Evolutionary conservation across 176 grass and related monocot species (phyloP).

Genomic region (Puccinellia tenuiflora): DNA sequence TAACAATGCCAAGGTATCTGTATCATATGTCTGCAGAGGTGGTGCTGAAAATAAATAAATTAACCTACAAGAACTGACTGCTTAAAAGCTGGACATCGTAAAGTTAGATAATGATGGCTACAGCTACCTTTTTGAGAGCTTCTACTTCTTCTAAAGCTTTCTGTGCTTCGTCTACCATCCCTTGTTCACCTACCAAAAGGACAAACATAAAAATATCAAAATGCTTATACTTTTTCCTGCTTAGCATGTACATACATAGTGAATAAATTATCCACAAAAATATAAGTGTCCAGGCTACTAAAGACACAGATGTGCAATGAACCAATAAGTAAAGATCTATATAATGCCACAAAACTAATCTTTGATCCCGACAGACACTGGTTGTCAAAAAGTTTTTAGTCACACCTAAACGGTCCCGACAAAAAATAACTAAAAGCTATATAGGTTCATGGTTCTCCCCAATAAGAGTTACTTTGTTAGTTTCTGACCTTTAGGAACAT

Average conservation of each 20-base stretch:
- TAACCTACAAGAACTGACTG: background rate
- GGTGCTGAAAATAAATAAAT: background rate
- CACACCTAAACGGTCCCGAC: background rate
- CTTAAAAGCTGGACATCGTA: constrained; percentile 19
- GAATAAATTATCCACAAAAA: background rate
- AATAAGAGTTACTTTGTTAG: background rate
- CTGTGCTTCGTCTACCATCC: constrained; percentile 92
- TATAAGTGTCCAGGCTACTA: background rate
- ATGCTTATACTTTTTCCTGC: background rate
- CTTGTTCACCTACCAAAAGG: constrained; percentile 67
- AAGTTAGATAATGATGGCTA: constrained; percentile 3
- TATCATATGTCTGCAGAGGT: background rate
- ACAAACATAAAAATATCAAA: constrained; percentile 10
- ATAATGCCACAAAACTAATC: background rate
- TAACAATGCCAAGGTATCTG: background rate
- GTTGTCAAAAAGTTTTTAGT: background rate
- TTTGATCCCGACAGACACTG: background rate
- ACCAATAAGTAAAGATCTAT: background rate
- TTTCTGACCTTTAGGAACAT: background rate
- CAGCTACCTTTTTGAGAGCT: constrained; percentile 86
- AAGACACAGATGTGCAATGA: background rate
- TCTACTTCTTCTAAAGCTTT: constrained; percentile 95
- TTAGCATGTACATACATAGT: background rate
- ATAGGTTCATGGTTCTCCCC: background rate
- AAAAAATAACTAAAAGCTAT: background rate